Percentiles rank a stretch among this genome's conserved stretches.
phyloP scores from a whole-genome alignment of 2,329 filamentous ascomycete genomes.

The Zalaria obscura region DNA sequence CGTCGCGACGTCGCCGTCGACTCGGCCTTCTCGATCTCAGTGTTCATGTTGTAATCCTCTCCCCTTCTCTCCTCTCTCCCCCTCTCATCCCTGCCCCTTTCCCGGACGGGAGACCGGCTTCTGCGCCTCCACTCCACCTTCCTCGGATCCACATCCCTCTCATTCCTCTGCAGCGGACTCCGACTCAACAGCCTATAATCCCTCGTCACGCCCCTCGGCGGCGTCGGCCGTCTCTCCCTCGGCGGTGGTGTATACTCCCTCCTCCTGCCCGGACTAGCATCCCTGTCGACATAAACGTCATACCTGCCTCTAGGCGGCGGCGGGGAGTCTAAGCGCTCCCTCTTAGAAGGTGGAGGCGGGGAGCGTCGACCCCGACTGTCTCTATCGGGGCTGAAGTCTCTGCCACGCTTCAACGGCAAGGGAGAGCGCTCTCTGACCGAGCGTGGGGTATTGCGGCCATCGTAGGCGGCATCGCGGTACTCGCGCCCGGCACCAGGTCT shows the following conservation, averaged over 20 bases:
- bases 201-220: slow-evolving; percentile 13
- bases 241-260: slow-evolving; percentile 24
- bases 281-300: slow-evolving; percentile 25
- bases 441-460: slow-evolving; percentile 23
- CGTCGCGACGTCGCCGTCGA: slow-evolving; percentile 45
- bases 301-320: slow-evolving; percentile 25
- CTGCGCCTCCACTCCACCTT: slow-evolving; percentile 38
- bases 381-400: slow-evolving; percentile 29
- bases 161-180: slow-evolving; percentile 37
- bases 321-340: slow-evolving; percentile 23
- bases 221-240: slow-evolving; percentile 18
- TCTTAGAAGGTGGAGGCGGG: slow-evolving; percentile 22
- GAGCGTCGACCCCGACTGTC: slow-evolving; percentile 31
- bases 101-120: no score
- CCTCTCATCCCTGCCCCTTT: no score
- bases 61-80: no score
- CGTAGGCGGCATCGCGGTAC: slow-evolving; percentile 14
- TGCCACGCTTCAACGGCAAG: slow-evolving; percentile 25
- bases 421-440: slow-evolving; percentile 29
- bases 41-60: no score
- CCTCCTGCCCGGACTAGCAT: slow-evolving; percentile 14
- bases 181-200: slow-evolving; percentile 36
- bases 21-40: slow-evolving; percentile 35
- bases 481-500: slow-evolving; percentile 17
- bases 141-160: slow-evolving; percentile 30